Base-by-base conservation (phyloP, 257 asterid genomes). In the Paraleonurus japonicus region DNA sequence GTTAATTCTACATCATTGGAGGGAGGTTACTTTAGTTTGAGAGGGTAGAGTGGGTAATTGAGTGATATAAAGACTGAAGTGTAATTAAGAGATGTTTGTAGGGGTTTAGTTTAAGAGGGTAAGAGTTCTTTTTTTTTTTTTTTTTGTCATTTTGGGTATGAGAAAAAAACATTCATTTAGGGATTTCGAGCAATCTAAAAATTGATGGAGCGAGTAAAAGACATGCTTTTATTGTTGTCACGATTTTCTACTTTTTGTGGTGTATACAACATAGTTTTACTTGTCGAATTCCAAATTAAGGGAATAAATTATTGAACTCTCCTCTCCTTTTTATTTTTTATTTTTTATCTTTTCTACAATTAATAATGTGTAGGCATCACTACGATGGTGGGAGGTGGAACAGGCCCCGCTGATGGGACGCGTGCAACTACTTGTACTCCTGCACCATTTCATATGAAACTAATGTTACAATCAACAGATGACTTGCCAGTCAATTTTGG, bases 351-450 rank as follows among this genome's bases (percentile, higher is more conserved):
- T 32, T 59, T 62, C 13, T 11, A 43, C 69, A 10, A 30, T 68
- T 9, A 32, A 54, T 28, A 39, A 7, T 67, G 41, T 68, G 64
- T 76, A 94, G 98, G 98, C 59, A 85, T 91, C 85, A 91, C 98
- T 61, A 88, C 99, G 4, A 17, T 94, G 79, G 92, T 91, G 57
- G 99, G 99, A 86, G 98, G 99, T 74, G 99, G 98, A n/a, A 89
- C 96, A 9, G 97, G 99, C 79, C 97, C 99, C 76, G 96, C 99
- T 71, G 66, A 89, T 65, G 99, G 98, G 71, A 89, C 96, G 9
- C 97, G 96, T 47, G 99, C 99, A 75, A 94, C 99, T 39, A 94
- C 99, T 74, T 94, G 98, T 82, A 94, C 99, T 12, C 96, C 97
- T 15, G 90, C 93, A 27, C 92, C 88, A 65, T 77, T 82, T 54